These are phyloP conservation scores for Calonectria montana DNA, from an alignment of 2,329 filamentous ascomycete species.

Conservation along the genomic window DNA sequence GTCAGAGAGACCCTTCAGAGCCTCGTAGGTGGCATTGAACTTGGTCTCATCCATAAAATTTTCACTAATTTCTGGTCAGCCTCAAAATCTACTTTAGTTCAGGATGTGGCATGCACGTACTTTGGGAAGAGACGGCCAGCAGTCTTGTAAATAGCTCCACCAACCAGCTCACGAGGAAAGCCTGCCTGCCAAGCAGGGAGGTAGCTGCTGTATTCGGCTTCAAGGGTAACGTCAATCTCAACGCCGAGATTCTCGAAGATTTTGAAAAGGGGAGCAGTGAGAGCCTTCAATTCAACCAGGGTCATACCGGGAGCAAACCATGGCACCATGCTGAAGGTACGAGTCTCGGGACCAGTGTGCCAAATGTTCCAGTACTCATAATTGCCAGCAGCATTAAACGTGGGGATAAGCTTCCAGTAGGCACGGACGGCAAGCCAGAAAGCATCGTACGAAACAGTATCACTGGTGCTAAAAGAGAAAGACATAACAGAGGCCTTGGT, in stretches of 20 bases:
- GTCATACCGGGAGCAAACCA: conserved; percentile 37
- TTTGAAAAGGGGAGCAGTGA: conserved; percentile 26
- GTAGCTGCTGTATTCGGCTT: conserved; percentile 34
- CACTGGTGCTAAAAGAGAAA: conserved; percentile 34
- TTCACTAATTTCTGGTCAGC: conserved; percentile 1
- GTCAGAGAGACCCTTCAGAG: conserved; percentile 53
- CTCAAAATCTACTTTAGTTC: neutral
- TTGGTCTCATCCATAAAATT: conserved; percentile 33
- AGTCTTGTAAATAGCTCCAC: conserved; percentile 29
- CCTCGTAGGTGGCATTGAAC: conserved; percentile 49
- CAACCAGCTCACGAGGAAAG: conserved; percentile 32
- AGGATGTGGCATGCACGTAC: neutral
- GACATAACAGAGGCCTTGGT: conserved; percentile 35
- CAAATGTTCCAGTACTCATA: conserved; percentile 38
- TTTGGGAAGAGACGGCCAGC: conserved; percentile 37
- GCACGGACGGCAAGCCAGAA: conserved; percentile 36
- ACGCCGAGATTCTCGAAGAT: conserved; percentile 27
- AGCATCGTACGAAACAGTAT: conserved; percentile 26
- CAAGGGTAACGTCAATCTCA: neutral
- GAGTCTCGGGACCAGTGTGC: conserved; percentile 17
- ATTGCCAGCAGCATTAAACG: conserved; percentile 33
- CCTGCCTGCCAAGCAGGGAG: conserved; percentile 35
- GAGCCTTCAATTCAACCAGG: conserved; percentile 26
- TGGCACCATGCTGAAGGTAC: conserved; percentile 34
- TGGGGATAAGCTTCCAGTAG: conserved; percentile 32